phyloP scores from a whole-genome alignment of 345 rosid species.

The Mangifera indica region DNA sequence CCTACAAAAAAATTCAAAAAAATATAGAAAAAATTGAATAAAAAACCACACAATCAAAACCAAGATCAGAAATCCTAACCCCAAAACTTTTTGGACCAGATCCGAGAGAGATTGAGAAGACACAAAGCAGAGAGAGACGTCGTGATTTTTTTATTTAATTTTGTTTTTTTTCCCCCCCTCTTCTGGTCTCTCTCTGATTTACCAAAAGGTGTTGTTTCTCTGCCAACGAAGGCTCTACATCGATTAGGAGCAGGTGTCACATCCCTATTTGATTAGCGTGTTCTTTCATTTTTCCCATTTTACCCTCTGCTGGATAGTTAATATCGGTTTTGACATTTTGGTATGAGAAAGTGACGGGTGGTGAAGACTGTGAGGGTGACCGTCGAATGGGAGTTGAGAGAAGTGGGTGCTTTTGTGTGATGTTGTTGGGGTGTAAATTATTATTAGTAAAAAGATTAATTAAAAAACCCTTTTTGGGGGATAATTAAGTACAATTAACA shows the following conservation, averaged over 20 bases:
- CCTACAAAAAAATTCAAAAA: neutral
- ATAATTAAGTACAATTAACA: neutral
- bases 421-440: neutral
- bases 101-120: constrained; percentile 19
- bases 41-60: neutral
- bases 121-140: constrained; percentile 1
- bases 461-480: too few relatives aligned
- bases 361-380: neutral
- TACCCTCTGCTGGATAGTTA: neutral
- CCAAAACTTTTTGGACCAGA: constrained; percentile 31
- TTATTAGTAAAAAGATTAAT: too few relatives aligned
- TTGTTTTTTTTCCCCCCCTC: too few relatives aligned
- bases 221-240: constrained; percentile 30
- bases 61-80: constrained; percentile 32
- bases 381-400: neutral
- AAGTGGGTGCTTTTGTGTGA: neutral
- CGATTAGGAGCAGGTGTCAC: constrained; percentile 29
- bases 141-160: too few relatives aligned
- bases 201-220: neutral
- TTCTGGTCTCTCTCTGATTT: neutral
- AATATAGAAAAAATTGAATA: neutral
- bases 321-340: neutral
- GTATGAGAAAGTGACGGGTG: neutral
- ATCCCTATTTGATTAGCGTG: constrained; percentile 13
- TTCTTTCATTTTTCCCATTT: constrained; percentile 7